A percentile compares a stretch with the other conserved stretches of the same genome.
phyloP scores from a whole-genome alignment of 2,329 filamentous ascomycete genomes.

The Epichloe sp. region DNA sequence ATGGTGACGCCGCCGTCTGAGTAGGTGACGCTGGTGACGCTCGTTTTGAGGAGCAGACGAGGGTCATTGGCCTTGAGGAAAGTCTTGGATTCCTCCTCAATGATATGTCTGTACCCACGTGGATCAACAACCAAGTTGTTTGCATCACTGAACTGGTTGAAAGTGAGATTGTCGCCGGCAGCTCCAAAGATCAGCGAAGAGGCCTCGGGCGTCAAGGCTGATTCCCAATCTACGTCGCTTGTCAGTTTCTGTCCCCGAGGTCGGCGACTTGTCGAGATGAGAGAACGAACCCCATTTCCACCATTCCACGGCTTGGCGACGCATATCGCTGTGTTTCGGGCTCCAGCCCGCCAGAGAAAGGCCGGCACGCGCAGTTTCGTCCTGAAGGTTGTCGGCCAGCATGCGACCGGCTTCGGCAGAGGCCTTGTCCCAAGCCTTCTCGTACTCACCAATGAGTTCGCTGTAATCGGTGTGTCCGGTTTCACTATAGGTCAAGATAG shows the following conservation, averaged over 20 bases:
- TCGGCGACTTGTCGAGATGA: too few relatives aligned
- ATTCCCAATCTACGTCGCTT: conserved; percentile 37
- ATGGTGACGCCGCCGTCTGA: conserved; percentile 38
- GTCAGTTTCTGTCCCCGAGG: neutral
- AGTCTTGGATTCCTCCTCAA: conserved; percentile 41
- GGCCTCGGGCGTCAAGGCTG: conserved; percentile 40
- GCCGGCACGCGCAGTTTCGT: conserved; percentile 45
- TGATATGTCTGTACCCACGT: conserved; percentile 46
- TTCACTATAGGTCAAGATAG: conserved; percentile 47
- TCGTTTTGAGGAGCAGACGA: conserved; percentile 44
- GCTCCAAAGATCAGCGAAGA: conserved; percentile 41
- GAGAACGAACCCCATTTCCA: conserved; percentile 24
- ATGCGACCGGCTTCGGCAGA: conserved; percentile 42
- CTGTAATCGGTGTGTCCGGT: conserved; percentile 39
- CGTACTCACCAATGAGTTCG: conserved; percentile 35
- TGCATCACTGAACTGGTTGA: conserved; percentile 46
- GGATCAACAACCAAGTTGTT: conserved; percentile 50
- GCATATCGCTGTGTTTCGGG: conserved; percentile 37
- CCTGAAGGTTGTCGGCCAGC: conserved; percentile 46
- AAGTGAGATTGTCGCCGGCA: conserved; percentile 46
- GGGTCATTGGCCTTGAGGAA: conserved; percentile 43
- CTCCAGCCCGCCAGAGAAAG: conserved; percentile 50
- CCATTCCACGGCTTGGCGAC: conserved; percentile 49
- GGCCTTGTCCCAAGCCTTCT: conserved; percentile 29
- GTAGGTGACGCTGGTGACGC: conserved; percentile 42